phyloP scores from a whole-genome alignment of 306 rosid species.

The Spatholobus suberectus region DNA sequence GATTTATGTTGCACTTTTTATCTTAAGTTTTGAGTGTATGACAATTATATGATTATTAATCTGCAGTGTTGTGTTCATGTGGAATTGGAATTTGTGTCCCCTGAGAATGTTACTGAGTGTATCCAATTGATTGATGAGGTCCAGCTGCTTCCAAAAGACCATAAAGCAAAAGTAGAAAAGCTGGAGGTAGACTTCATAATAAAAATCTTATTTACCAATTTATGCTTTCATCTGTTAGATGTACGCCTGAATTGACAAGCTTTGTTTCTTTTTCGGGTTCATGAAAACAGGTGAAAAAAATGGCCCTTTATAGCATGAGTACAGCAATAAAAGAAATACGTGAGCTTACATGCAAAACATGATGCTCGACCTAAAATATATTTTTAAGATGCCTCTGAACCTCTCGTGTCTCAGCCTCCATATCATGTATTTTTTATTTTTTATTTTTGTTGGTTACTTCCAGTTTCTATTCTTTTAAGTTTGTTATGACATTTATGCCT shows the following conservation, averaged over 20 bases:
- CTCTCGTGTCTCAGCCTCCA: neutral
- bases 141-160: conserved; percentile 77
- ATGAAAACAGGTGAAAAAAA: conserved; percentile 80
- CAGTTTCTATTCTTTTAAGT: conserved; percentile 9
- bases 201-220: neutral
- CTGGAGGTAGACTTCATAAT: conserved; percentile 64
- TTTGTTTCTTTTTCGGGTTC: conserved; percentile 18
- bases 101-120: conserved; percentile 80
- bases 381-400: neutral
- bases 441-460: conserved; percentile 35
- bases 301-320: conserved; percentile 73
- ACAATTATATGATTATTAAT: conserved; percentile 35
- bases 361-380: conserved; percentile 38
- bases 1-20: neutral
- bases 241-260: conserved; percentile 22
- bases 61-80: conserved; percentile 91
- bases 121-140: conserved; percentile 76
- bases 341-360: conserved; percentile 79
- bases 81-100: conserved; percentile 85
- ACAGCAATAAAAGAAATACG: conserved; percentile 81
- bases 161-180: conserved; percentile 76
- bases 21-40: conserved; percentile 27
- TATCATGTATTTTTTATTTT: conserved; percentile 24
- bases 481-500: conserved; percentile 27
- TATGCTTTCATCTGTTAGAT: conserved; percentile 16